phyloP scores from a whole-genome alignment of 305 asterid species.

The Fraxinus xanthoxyloides region DNA sequence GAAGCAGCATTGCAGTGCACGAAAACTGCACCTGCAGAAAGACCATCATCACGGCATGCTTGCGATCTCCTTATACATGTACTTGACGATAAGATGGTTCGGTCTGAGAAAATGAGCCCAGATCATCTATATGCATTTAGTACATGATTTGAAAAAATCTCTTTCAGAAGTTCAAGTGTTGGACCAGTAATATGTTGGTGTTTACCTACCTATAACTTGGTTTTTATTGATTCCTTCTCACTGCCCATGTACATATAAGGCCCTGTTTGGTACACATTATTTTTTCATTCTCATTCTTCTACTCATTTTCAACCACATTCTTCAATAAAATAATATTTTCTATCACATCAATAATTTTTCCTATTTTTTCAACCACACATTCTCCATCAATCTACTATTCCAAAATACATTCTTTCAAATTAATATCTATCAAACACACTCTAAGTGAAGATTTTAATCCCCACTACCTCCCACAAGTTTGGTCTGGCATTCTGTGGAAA shows the following conservation, averaged over 20 bases:
- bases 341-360: too few relatives aligned
- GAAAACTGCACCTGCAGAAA: constrained; percentile 78
- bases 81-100: constrained; percentile 46
- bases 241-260: not conserved
- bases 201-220: not conserved
- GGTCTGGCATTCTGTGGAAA: not conserved
- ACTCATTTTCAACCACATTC: too few relatives aligned
- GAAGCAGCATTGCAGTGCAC: constrained; percentile 81
- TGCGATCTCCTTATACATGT: constrained; percentile 58
- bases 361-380: too few relatives aligned
- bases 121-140: constrained; percentile 28
- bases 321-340: too few relatives aligned
- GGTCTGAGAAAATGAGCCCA: constrained; percentile 46
- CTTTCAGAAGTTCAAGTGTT: not conserved
- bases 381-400: too few relatives aligned
- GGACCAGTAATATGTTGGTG: not conserved
- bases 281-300: too few relatives aligned
- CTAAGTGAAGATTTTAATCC: not conserved
- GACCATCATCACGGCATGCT: constrained; percentile 74
- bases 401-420: too few relatives aligned
- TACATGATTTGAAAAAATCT: not conserved
- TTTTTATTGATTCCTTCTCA: not conserved
- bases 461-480: not conserved
- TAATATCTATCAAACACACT: too few relatives aligned
- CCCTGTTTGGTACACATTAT: too few relatives aligned